phyloP scores from a whole-genome alignment of 768 basidiomycete species.

The Pleurotus salmoneostramineus region DNA sequence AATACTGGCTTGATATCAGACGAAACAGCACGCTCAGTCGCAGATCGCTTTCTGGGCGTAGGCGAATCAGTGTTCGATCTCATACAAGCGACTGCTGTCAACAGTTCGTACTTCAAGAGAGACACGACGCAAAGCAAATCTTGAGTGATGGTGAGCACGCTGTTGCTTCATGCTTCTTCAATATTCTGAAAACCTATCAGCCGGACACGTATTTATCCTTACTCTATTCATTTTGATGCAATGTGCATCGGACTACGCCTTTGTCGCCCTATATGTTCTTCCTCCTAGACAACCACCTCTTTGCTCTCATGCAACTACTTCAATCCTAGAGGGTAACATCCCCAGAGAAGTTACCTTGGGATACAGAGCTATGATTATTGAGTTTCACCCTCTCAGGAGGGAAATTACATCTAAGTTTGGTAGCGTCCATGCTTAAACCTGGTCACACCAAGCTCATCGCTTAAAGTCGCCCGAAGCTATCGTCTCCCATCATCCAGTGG shows the following conservation, averaged over 20 bases:
- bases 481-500: neutral
- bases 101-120: constrained; percentile 77
- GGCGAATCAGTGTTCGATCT: constrained; percentile 91
- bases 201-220: constrained; percentile 5
- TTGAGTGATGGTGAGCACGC: neutral
- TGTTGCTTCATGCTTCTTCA: too few species aligned
- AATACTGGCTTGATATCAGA: constrained; percentile 71
- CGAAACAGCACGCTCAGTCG: constrained; percentile 67
- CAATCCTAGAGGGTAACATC: too few species aligned
- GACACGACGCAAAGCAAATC: constrained; percentile 23
- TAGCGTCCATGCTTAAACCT: neutral
- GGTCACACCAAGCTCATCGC: neutral
- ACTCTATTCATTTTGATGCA: neutral
- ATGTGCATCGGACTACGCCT: too few species aligned
- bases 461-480: neutral
- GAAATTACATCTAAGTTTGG: neutral
- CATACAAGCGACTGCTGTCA: constrained; percentile 80
- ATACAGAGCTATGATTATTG: too few species aligned
- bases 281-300: too few species aligned
- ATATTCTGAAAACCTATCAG: neutral
- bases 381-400: too few species aligned
- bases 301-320: too few species aligned
- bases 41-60: constrained; percentile 78
- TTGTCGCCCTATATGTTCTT: too few species aligned
- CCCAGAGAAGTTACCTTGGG: too few species aligned